Evolutionary conservation across 805 yeast species (phyloP), one percentile per base, ranked within the genome.

Genomic region (Millerozyma miso): DNA sequence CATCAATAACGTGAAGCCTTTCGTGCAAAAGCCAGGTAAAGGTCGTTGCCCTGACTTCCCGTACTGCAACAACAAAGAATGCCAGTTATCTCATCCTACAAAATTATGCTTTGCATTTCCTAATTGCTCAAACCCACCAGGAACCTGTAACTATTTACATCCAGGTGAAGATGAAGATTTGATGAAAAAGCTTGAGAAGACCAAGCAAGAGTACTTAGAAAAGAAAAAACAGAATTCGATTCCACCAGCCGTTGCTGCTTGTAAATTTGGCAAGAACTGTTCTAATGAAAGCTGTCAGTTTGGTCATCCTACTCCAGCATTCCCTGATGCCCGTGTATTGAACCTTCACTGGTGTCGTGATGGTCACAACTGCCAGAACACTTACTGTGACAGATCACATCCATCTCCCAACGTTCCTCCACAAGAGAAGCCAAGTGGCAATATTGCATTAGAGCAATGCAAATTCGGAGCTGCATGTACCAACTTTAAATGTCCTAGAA

Each of bases 261-360:
- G 97, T 69, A 85, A 85, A 59, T 89, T 79, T 62, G 93, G 91
- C 38, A 70, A 74, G 18, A 62, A 79, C 33, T 89, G 97, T 64
- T 71, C 86, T 18, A 86, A 85, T 55, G 88, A 81, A 47, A 65
- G 79, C 48, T 89, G 97, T 69, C 88, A 89, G 20, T 88, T 83
- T 67, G 96, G 89, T 19, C 97, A 89, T 59, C 96, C 97, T 36
- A 87, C 96, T 0, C 93, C 95, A 1, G 85, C 88, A 14, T 87
- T 85, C 64, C 78, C 74, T 48, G 80, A 76, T 47, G 88, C 89
- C 20, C 79, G 81, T 52, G 87, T 88, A 33, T 68, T 77, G 13
- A 74, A 76, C 14, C 65, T 77, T 38, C 83, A 80, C 50, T 86
- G 95, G 95, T 89, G 97, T 69, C 67, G 81, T 5, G 79, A 71